Base-by-base conservation (phyloP, 2,329 filamentous ascomycete species). In the Calonectria hawksworthii region DNA sequence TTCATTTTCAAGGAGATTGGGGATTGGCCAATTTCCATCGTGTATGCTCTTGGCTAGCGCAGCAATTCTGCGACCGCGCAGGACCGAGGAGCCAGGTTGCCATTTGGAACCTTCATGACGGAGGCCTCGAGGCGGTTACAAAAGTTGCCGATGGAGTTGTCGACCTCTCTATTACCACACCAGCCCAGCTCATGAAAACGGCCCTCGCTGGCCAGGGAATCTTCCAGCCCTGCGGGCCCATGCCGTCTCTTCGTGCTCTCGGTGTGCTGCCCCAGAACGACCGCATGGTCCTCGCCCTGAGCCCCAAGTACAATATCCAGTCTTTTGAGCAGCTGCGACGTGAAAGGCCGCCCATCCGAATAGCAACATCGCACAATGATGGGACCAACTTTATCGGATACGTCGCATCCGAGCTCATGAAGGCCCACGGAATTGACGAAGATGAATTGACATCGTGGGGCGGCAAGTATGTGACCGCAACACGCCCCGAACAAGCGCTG, bases 51-150 rank as follows among this genome's bases (percentile, higher is more conserved):
- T 67, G 64, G 64, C 64, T 67, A 6, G 30, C 30, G 38, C 64
- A 67, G 47, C 64, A 67, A 67, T 67, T 67, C n/a, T 67, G 64
- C 47, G 64, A 67, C 36, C 64, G 64, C 26, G 36, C 64, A n/a
- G 64, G 64, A 41, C 44, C 64, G 13, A 47, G 64, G 18, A 67
- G 64, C 28, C 64, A 52, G 26, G 47, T 52, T 6, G 64, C 64
- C 6, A 67, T 67, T 26, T 67, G 64, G 64, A 67, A 52, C 28
- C 14, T 67, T 21, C 47, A 32, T 28, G 64, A 52, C 30, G 64
- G 64, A 6, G 64, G 64, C 36, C 28, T 67, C 8, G 64, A 67
- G 13, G 64, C 47, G 8, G 44, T 67, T 21, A 52, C 44, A 3
- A 52, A 67, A 5, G 64, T 67, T 32, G 26, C 10, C 5, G 64